A percentile compares a stretch with the other conserved stretches of the same genome.
These are phyloP conservation scores for Brassica rapa DNA, from an alignment of 345 rosid genomes.

Conservation along the genomic window DNA sequence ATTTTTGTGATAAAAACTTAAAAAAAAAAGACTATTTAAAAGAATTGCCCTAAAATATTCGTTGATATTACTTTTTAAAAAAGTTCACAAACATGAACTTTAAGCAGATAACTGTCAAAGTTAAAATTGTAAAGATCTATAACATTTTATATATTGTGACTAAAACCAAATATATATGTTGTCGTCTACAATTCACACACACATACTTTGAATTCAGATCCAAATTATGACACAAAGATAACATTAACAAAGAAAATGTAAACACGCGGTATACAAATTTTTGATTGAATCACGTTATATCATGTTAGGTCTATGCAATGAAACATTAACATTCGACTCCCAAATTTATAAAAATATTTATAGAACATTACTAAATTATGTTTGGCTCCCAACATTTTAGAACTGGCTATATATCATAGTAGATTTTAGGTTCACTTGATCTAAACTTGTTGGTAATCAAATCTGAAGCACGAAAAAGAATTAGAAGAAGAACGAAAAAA, in stretches of 20 bases:
- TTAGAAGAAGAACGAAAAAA: too few relatives aligned
- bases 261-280: too few relatives aligned
- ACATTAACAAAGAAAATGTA: background rate
- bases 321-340: too few relatives aligned
- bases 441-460: background rate
- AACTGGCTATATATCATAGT: background rate
- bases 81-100: background rate
- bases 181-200: background rate
- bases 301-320: too few relatives aligned
- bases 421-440: background rate
- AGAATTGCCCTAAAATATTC: background rate
- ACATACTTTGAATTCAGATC: background rate
- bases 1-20: too few relatives aligned
- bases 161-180: background rate
- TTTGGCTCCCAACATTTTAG: too few relatives aligned
- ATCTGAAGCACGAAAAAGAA: background rate
- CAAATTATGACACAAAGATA: background rate
- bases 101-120: background rate
- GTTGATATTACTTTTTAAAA: background rate
- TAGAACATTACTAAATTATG: too few relatives aligned
- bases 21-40: too few relatives aligned
- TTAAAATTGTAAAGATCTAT: slow-evolving; percentile 1
- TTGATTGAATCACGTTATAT: too few relatives aligned
- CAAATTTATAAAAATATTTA: too few relatives aligned
- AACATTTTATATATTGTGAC: background rate